A percentile compares a stretch with the other conserved stretches of the same genome.
These are phyloP conservation scores for Candolleomyces aberdarensis DNA, from an alignment of 768 basidiomycete species.

Conservation along the genomic window DNA sequence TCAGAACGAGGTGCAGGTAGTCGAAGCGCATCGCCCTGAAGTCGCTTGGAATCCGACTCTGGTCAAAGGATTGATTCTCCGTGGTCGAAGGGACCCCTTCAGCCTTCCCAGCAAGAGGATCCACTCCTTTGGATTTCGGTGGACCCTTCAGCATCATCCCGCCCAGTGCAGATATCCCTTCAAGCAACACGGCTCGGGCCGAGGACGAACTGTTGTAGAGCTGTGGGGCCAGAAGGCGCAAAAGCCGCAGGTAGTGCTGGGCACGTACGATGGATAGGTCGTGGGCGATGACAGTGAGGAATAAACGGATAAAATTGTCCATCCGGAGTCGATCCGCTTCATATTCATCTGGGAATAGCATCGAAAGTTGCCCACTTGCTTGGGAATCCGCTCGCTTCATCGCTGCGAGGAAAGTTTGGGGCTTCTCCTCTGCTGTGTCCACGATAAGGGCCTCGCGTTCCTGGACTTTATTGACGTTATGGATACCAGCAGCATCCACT, in stretches of 20 bases:
- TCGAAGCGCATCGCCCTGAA: slow-evolving; percentile 58
- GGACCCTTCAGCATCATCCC: slow-evolving; percentile 46
- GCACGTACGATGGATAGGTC: slow-evolving; percentile 65
- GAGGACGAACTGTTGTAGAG: slow-evolving; percentile 55
- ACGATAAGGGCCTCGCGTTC: slow-evolving; percentile 72
- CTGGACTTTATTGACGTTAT: slow-evolving; percentile 56
- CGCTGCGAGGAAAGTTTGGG: slow-evolving; percentile 62
- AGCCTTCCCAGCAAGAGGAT: slow-evolving; percentile 24
- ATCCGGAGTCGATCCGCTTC: slow-evolving; percentile 53
- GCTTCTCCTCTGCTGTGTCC: slow-evolving; percentile 67
- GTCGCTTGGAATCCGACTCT: slow-evolving; percentile 46
- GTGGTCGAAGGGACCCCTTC: neutral
- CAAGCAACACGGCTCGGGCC: slow-evolving; percentile 53
- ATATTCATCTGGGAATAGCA: slow-evolving; percentile 57
- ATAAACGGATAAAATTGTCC: slow-evolving; percentile 66
- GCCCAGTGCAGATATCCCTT: slow-evolving; percentile 69
- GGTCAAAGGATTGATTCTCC: slow-evolving; percentile 8
- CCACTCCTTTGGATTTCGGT: slow-evolving; percentile 42
- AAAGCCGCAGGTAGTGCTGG: slow-evolving; percentile 62
- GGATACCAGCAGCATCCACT: slow-evolving; percentile 65
- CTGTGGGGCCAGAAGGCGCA: slow-evolving; percentile 53
- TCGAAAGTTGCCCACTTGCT: slow-evolving; percentile 36
- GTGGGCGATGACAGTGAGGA: slow-evolving; percentile 78
- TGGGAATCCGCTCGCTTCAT: slow-evolving; percentile 44
- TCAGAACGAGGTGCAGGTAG: slow-evolving; percentile 53